These are phyloP conservation scores for Saturnispora besseyi DNA, from an alignment of 805 yeast genomes.

Conservation along the genomic window DNA sequence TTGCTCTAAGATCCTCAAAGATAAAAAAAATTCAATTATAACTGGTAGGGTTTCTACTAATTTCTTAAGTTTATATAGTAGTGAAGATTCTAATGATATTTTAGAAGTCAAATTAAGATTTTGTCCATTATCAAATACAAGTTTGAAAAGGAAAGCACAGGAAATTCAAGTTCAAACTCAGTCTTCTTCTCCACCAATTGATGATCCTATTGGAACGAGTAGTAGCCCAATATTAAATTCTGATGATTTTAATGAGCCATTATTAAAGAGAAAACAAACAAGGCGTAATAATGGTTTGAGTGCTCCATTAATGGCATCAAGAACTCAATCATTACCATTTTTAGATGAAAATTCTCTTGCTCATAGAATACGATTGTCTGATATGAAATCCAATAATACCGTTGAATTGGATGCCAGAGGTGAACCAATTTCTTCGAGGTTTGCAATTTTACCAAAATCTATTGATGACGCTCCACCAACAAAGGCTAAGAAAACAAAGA, in stretches of 20 bases:
- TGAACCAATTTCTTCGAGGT: slow-evolving; percentile 21
- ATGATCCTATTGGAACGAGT: slow-evolving; percentile 4
- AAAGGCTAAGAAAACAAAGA: slow-evolving; percentile 25
- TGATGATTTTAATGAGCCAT: slow-evolving; percentile 15
- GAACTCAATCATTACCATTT: slow-evolving; percentile 31
- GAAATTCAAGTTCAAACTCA: background rate
- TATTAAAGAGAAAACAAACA: background rate
- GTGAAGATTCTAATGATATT: slow-evolving; percentile 34
- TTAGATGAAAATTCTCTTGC: slow-evolving; percentile 25
- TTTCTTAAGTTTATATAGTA: slow-evolving; percentile 37
- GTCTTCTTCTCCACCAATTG: slow-evolving; percentile 6
- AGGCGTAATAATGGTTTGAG: background rate
- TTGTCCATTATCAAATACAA: slow-evolving; percentile 20
- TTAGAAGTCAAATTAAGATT: slow-evolving; percentile 49
- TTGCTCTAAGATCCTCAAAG: slow-evolving; percentile 26
- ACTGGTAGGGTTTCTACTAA: slow-evolving; percentile 50
- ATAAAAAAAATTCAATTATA: slow-evolving; percentile 33
- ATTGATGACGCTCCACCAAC: slow-evolving; percentile 22
- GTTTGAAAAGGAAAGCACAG: background rate
- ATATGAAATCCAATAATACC: slow-evolving; percentile 14
- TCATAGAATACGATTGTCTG: slow-evolving; percentile 26
- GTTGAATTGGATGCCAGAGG: slow-evolving; percentile 18
- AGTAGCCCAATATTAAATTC: slow-evolving; percentile 7
- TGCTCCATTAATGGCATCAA: slow-evolving; percentile 25
- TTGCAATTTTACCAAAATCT: slow-evolving; percentile 24